Evolutionary conservation across 148 eudicot species (phyloP), one percentile per base, ranked within the genome.

Genomic region (Amaranthus palmeri): DNA sequence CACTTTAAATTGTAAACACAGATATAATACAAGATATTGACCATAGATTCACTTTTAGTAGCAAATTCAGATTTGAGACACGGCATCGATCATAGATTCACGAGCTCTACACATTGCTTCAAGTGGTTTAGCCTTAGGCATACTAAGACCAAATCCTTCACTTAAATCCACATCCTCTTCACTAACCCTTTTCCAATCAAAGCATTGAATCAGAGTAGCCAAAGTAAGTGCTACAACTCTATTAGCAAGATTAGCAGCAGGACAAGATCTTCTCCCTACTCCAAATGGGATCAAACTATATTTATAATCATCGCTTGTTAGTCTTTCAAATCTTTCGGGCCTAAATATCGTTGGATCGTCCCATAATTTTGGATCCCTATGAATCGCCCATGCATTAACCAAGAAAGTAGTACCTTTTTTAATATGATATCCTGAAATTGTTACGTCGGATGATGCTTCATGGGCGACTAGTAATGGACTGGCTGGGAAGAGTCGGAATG

Each of bases 401-500:
- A 77, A 0, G 11, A 71, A 18, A 49, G 67, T 65, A 0, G 63
- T 65, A 54, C 80, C 75, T 51, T 71, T 77, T 1, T 58, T 41
- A 3, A 77, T 50, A 25, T 65, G 60, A 56, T 77, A 77, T n/a
- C 80, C 76, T 2, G 47, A 67, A 2, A 76, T 54, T 15, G 68
- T 69, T 48, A 62, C 13, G 14, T 71, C 80, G 40, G 71, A 66
- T 4, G 75, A 77, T 10, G 80, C 70, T 64, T 53, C 61, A 8
- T 77, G 80, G 15, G 70, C 75, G 13, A 71, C 80, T 10, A 77
- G 71, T 5, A 77, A 69, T 49, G 80, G 80, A 48, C 70, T 75
- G 14, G 76, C 58, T 57, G 80, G 80, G 57, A 77, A 77, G 59
- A 77, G 72, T 10, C 80, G 74, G 41, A 71, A 61, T 14, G 80